These are phyloP conservation scores for Mucor irregularis DNA, from an alignment of 371 early-diverging fungal species.

Conservation along the genomic window DNA sequence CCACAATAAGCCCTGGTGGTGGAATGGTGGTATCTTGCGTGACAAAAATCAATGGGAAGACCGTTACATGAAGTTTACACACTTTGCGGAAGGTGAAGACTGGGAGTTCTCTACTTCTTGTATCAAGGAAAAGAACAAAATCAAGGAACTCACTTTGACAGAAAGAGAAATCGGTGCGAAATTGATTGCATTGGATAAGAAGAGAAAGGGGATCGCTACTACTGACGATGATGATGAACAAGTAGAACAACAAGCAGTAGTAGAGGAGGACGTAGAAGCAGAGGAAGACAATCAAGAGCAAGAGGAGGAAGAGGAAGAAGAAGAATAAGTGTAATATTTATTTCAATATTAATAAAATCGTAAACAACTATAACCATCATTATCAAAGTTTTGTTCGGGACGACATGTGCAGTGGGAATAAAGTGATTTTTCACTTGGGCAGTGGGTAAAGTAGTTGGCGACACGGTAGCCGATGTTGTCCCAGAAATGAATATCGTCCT, in stretches of 20 bases:
- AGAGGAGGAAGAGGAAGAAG: background rate
- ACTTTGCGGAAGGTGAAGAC: constrained; percentile 28
- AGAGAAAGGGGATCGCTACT: no score
- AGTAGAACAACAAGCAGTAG: no score
- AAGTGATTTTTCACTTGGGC: constrained; percentile 26
- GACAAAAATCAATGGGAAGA: constrained; percentile 46
- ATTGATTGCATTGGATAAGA: constrained; percentile 20
- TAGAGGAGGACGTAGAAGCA: no score
- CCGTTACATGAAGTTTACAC: constrained; percentile 37
- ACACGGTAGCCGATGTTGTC: constrained; percentile 46
- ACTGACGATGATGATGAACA: no score
- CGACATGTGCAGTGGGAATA: constrained; percentile 38
- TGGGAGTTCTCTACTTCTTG: constrained; percentile 39
- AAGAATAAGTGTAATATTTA: constrained; percentile 1
- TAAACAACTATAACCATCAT: constrained; percentile 43
- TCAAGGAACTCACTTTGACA: constrained; percentile 8
- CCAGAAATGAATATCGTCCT: constrained; percentile 47
- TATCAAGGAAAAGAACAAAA: constrained; percentile 30
- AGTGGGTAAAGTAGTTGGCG: constrained; percentile 39
- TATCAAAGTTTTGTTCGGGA: constrained; percentile 43
- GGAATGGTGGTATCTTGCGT: constrained; percentile 52
- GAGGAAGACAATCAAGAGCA: no score
- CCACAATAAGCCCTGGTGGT: constrained; percentile 45
- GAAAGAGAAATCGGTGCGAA: constrained; percentile 12
- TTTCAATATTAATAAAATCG: constrained; percentile 21